These are phyloP conservation scores for Asclepias syriaca DNA, from an alignment of 257 asterid genomes.

Conservation along the genomic window DNA sequence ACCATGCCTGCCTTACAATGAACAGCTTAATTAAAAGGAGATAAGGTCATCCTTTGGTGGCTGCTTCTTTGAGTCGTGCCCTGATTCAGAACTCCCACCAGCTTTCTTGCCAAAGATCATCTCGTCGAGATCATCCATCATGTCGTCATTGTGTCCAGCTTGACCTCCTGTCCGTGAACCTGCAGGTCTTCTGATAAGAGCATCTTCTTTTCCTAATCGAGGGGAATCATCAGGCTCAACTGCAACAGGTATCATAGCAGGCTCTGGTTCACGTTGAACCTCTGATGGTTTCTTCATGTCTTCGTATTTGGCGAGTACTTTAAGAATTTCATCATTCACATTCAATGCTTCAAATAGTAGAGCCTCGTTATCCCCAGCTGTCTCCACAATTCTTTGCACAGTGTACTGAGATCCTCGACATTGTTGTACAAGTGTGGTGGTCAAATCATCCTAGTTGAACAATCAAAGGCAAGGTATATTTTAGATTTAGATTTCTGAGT, in stretches of 20 bases:
- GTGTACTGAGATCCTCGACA: slow-evolving; percentile 76
- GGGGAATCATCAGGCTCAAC: slow-evolving; percentile 84
- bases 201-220: slow-evolving; percentile 51
- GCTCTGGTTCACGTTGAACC: slow-evolving; percentile 61
- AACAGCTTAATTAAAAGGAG: slow-evolving; percentile 35
- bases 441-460: slow-evolving; percentile 71
- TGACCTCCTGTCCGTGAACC: slow-evolving; percentile 32
- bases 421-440: slow-evolving; percentile 68
- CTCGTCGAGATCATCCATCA: slow-evolving; percentile 98
- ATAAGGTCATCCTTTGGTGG: slow-evolving; percentile 84
- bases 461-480: not conserved
- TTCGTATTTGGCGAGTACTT: slow-evolving; percentile 71
- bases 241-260: slow-evolving; percentile 91
- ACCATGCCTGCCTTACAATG: not conserved
- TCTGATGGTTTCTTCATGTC: slow-evolving; percentile 62
- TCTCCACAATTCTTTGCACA: slow-evolving; percentile 75
- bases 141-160: slow-evolving; percentile 59
- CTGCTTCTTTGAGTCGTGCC: slow-evolving; percentile 51
- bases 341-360: slow-evolving; percentile 90
- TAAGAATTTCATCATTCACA: slow-evolving; percentile 84
- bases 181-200: slow-evolving; percentile 52
- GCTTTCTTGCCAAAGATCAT: slow-evolving; percentile 90
- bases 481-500: not conserved
- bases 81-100: slow-evolving; percentile 54
- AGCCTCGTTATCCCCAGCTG: slow-evolving; percentile 88